phyloP scores from a whole-genome alignment of 306 rosid genomes.

The Cucurbita pepo region DNA sequence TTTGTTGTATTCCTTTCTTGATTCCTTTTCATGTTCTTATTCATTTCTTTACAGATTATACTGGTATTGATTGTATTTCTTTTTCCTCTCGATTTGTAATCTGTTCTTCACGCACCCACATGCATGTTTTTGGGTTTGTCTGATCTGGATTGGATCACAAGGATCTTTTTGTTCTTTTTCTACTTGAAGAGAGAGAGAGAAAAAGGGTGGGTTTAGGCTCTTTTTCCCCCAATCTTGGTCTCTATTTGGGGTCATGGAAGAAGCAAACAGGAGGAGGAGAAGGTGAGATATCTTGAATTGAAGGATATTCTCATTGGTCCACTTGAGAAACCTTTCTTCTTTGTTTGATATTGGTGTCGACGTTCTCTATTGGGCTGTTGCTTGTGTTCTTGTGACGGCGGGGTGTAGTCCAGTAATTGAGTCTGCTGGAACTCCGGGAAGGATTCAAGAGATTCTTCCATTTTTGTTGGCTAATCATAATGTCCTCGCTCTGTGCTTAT shows the following conservation, averaged over 20 bases:
- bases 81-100: constrained; percentile 3
- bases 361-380: constrained; percentile 9
- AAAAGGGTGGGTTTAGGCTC: constrained; percentile 21
- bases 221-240: constrained; percentile 27
- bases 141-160: constrained; percentile 98
- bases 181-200: constrained; percentile 19
- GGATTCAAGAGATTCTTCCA: constrained; percentile 10
- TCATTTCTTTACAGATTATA: constrained; percentile 10
- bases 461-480: constrained; percentile 21
- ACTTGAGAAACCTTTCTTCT: constrained; percentile 28
- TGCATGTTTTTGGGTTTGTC: constrained; percentile 76
- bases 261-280: constrained; percentile 29
- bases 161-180: constrained; percentile 45
- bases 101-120: constrained; percentile 41
- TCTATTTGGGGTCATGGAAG: constrained; percentile 27
- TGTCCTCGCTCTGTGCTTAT: constrained; percentile 8
- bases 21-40: constrained; percentile 16
- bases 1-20: constrained; percentile 30
- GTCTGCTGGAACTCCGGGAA: constrained; percentile 16
- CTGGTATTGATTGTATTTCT: constrained; percentile 2
- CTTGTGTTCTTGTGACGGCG: constrained; percentile 15
- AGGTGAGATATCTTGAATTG: constrained; percentile 43
- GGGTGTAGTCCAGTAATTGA: constrained; percentile 21
- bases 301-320: constrained; percentile 37
- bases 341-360: constrained; percentile 10